Conservation (phyloP, 495 filamentous ascomycete species). For the Talaromyces stipitatus region DNA sequence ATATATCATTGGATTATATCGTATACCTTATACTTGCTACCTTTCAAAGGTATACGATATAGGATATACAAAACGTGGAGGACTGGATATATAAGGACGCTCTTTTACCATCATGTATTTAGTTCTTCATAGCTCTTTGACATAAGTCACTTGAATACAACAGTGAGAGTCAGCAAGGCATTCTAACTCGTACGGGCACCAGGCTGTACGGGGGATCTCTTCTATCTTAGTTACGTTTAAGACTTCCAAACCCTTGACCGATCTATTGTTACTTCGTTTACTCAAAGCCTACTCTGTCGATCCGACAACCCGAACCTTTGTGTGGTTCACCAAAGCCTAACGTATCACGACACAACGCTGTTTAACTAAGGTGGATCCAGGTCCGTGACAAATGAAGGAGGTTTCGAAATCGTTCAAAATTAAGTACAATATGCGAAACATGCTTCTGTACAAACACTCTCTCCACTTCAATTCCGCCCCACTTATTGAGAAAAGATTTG, state of each 20-base stretch:
- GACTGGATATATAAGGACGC: neutral
- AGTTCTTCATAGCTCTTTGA: neutral
- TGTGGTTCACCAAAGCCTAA: constrained; percentile 2
- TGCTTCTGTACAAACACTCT: no score
- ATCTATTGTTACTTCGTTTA: neutral
- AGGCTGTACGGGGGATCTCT: neutral
- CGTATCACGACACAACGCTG: constrained; percentile 2
- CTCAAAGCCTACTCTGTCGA: neutral
- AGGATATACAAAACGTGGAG: neutral
- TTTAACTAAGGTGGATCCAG: constrained; percentile 6
- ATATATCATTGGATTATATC: no score
- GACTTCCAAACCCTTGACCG: neutral
- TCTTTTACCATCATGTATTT: neutral
- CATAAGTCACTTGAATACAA: neutral
- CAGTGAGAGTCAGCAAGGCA: neutral
- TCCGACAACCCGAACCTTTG: neutral
- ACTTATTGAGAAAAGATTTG: no score
- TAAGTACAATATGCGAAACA: no score
- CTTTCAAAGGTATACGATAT: no score
- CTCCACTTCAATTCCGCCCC: no score
- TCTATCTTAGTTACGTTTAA: neutral
- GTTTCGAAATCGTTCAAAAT: no score
- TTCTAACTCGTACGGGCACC: neutral
- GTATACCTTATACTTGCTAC: no score
- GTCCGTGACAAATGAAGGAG: neutral